These are phyloP conservation scores for Gossypioides kirkii DNA, from an alignment of 345 rosid species.

Conservation along the genomic window DNA sequence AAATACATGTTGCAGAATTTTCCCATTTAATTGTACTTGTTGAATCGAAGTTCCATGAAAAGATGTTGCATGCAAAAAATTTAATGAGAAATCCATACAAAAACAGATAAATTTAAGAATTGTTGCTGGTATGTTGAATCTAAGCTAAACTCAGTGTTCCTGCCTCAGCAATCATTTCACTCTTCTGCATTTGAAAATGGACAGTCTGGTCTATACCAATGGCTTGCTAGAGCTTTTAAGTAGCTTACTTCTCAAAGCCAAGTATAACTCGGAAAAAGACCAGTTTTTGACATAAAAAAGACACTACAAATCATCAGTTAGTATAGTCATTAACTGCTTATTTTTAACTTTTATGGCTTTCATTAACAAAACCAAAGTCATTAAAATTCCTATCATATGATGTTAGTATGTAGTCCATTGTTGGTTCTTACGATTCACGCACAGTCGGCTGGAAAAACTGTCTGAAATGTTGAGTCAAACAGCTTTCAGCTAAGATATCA, in stretches of 20 bases:
- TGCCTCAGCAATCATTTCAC: not conserved
- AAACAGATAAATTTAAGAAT: not conserved
- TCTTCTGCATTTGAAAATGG: not conserved
- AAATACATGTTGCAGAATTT: not conserved
- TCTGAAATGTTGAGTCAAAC: not conserved
- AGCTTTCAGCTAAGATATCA: not conserved
- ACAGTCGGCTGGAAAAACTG: not conserved
- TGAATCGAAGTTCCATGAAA: not conserved
- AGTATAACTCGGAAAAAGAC: too few relatives aligned
- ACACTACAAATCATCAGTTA: too few relatives aligned
- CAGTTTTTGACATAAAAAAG: too few relatives aligned
- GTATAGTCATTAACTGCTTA: too few relatives aligned
- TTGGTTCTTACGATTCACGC: not conserved
- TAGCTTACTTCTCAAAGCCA: too few relatives aligned
- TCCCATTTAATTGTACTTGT: not conserved
- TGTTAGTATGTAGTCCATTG: too few relatives aligned
- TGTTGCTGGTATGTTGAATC: not conserved
- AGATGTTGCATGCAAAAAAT: not conserved
- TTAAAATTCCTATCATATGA: not conserved
- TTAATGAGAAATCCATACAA: not conserved
- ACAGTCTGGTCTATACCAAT: not conserved
- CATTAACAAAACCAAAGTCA: not conserved
- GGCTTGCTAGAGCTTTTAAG: not conserved
- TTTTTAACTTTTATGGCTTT: not conserved
- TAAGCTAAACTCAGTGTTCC: not conserved